Base-by-base conservation (phyloP, 2,329 filamentous ascomycete genomes). In the Ambrosiella xylebori region DNA sequence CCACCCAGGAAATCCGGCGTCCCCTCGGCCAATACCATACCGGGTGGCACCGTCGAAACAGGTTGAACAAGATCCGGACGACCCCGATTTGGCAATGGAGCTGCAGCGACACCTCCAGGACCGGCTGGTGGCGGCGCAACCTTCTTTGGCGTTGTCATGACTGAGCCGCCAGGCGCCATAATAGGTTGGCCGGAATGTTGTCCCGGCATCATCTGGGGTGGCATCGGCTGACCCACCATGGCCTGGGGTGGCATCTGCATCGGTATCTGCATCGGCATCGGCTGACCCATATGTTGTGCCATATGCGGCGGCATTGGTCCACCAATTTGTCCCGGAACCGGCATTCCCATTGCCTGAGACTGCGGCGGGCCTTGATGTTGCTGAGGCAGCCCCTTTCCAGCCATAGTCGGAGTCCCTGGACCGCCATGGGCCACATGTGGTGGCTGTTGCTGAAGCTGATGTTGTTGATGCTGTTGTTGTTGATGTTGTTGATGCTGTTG, bases 241-340 rank as follows among this genome's bases (percentile, higher is more conserved):
- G 38, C 52, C 38, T 54, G 38, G 8, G 52, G 52, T 15, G 52
- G 38, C 52, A 54, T 54, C 19, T 47, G 40, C 40, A 41, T 41
- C n/a, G 40, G 40, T n/a, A 41, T 41, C 40, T 11, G 11, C 40
- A 41, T 41, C 40, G 40, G n/a, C 11, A 41, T 41, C 2, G 51
- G 51, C 37, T 54, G 51, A 15, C 51, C 51, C 51, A 54, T 54
- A n/a, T 54, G 51, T 7, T 70, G 70, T 54, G 69, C 69, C 56
- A 72, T 69, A 50, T 72, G 66, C 53, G 71, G 72, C 1, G 69
- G 68, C 1, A 67, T 65, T 1, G 65, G 65, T 3, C 66, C 67
- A 5, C 66, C 66, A 9, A 67, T 65, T 12, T 67, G 67, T 3
- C 66, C 66, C 1, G 27, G 3, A 27, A 27, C 4, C 27, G 67